phyloP scores from a whole-genome alignment of 352 stramenopile species.

The Pythium volutum region DNA sequence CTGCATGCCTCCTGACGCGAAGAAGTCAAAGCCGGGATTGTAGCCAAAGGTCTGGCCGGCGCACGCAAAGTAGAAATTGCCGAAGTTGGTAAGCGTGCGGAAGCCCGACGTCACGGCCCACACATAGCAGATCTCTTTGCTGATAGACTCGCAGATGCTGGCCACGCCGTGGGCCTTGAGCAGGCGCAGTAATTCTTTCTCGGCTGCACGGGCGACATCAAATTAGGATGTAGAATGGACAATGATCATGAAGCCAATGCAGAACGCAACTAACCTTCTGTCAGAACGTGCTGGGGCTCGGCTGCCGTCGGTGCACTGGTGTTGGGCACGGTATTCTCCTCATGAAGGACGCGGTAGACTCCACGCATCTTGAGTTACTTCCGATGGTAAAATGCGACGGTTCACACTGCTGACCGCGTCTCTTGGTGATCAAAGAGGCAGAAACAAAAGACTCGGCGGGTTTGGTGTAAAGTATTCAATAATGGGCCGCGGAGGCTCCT shows the following conservation, averaged over 20 bases:
- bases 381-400: not conserved
- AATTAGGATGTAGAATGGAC: not conserved
- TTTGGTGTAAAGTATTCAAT: slow-evolving; percentile 25
- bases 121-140: slow-evolving; percentile 72
- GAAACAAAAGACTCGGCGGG: not conserved
- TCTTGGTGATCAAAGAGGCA: not conserved
- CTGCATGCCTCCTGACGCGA: slow-evolving; percentile 57
- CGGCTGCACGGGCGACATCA: slow-evolving; percentile 28
- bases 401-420: not conserved
- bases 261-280: slow-evolving; percentile 10
- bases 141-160: slow-evolving; percentile 71
- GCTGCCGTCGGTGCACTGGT: not conserved
- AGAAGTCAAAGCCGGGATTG: slow-evolving; percentile 67
- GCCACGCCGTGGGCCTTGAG: slow-evolving; percentile 59
- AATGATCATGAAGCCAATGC: not conserved
- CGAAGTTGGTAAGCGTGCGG: slow-evolving; percentile 59
- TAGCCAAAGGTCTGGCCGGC: slow-evolving; percentile 59
- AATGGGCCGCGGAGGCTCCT: slow-evolving; percentile 12
- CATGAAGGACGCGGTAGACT: slow-evolving; percentile 14
- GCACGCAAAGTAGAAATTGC: slow-evolving; percentile 79
- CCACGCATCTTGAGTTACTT: slow-evolving; percentile 9
- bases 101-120: slow-evolving; percentile 72
- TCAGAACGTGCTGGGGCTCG: slow-evolving; percentile 10
- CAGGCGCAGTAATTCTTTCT: slow-evolving; percentile 59
- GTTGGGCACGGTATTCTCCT: not conserved